Percentiles rank a stretch among this genome's conserved stretches.
Evolutionary conservation across 2,329 filamentous ascomycete species (phyloP).

Genomic region (Daldinia sp.): DNA sequence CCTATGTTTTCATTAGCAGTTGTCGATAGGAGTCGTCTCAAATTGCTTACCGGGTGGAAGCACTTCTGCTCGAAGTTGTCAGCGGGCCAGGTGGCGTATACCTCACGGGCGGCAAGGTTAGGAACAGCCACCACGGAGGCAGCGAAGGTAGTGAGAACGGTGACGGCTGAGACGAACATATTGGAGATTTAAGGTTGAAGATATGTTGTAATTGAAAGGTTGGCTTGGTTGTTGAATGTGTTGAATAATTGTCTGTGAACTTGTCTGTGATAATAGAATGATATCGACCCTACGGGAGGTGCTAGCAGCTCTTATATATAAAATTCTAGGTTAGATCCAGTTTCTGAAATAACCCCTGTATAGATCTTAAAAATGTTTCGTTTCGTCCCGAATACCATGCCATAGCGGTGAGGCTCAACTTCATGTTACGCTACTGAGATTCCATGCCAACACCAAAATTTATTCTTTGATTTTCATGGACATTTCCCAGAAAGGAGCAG

Average conservation of each 20-base stretch:
- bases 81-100: slow-evolving; percentile 24
- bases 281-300: background rate
- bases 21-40: background rate
- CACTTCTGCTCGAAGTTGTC: slow-evolving; percentile 36
- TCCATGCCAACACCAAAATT: background rate
- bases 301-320: background rate
- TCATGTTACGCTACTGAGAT: background rate
- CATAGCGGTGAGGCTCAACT: background rate
- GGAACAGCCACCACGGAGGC: slow-evolving; percentile 22
- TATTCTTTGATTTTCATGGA: background rate
- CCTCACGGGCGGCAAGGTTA: slow-evolving; percentile 3
- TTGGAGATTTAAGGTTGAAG: slow-evolving; percentile 6
- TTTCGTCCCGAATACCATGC: background rate
- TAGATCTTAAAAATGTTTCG: background rate
- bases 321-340: background rate
- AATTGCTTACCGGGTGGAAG: slow-evolving; percentile 30
- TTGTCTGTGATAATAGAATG: background rate
- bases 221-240: background rate
- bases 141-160: slow-evolving; percentile 25
- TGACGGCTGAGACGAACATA: slow-evolving; percentile 28
- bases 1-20: slow-evolving; percentile 19
- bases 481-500: background rate
- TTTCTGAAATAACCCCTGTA: background rate
- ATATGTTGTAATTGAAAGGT: background rate
- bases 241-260: background rate